Percentiles rank a stretch among this genome's conserved stretches.
These are phyloP conservation scores for Ophidiomyces ophidiicola DNA, from an alignment of 2,329 filamentous ascomycete genomes.

Conservation along the genomic window DNA sequence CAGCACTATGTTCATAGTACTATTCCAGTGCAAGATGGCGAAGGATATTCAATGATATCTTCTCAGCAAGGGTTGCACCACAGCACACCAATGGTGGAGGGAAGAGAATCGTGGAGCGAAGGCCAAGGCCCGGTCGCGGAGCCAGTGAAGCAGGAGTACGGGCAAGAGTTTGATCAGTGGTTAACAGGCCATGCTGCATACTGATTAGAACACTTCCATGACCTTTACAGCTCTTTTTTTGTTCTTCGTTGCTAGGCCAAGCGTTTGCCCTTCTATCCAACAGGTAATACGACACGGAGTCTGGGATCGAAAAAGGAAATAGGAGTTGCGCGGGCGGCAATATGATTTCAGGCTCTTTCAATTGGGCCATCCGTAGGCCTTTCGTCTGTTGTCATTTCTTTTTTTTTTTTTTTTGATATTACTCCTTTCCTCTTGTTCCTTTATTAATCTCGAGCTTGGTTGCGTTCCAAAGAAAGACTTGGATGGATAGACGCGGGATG, in stretches of 20 bases:
- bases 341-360: too few species aligned
- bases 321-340: neutral
- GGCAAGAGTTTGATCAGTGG: constrained; percentile 33
- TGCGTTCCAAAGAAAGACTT: neutral
- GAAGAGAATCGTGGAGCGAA: constrained; percentile 27
- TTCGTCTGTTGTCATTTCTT: too few species aligned
- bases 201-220: too few species aligned
- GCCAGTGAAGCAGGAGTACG: constrained; percentile 21
- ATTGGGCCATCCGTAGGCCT: too few species aligned
- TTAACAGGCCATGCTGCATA: constrained; percentile 20
- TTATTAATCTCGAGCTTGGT: neutral
- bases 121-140: constrained; percentile 21
- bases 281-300: neutral
- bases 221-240: too few species aligned
- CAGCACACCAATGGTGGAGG: constrained; percentile 19
- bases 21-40: constrained; percentile 12
- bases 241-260: neutral
- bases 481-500: neutral
- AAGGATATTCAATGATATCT: constrained; percentile 14
- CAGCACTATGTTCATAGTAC: constrained; percentile 15
- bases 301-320: neutral
- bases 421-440: neutral
- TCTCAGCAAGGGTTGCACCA: constrained; percentile 13
- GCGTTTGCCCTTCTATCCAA: neutral
- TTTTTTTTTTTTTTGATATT: too few species aligned